Percentiles rank a stretch among this genome's conserved stretches.
Evolutionary conservation across 495 filamentous ascomycete genomes (phyloP).

Genomic region (Cudoniella acicularis): DNA sequence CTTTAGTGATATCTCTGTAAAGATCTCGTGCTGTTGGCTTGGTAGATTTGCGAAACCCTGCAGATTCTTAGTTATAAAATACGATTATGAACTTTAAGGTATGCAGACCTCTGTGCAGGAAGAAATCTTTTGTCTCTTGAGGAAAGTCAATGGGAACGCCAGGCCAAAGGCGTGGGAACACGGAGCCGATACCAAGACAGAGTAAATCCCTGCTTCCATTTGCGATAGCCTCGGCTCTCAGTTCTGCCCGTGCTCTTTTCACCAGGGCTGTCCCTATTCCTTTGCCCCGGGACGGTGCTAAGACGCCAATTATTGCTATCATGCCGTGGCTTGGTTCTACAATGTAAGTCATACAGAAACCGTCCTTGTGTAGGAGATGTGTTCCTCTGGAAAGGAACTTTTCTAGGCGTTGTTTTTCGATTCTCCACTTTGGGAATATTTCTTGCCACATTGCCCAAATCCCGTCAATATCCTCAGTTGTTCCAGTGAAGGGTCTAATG

Average conservation of each 20-base stretch:
- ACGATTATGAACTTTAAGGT: too few species aligned
- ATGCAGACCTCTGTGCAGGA: constrained; percentile 44
- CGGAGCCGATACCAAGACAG: constrained; percentile 33
- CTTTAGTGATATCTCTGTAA: constrained; percentile 38
- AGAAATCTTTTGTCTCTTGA: constrained; percentile 36
- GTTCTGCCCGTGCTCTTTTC: constrained; percentile 25
- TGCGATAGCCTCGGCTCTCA: constrained; percentile 26
- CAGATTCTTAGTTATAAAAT: too few species aligned
- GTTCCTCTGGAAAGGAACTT: constrained; percentile 27
- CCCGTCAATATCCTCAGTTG: constrained; percentile 30
- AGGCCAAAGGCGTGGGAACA: constrained; percentile 48
- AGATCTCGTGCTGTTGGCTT: constrained; percentile 35
- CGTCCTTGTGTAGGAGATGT: constrained; percentile 41
- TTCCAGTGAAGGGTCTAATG: constrained; percentile 21
- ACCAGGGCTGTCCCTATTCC: constrained; percentile 44
- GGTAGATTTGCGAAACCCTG: constrained; percentile 19
- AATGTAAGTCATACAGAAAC: constrained; percentile 42
- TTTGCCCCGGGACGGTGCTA: constrained; percentile 33
- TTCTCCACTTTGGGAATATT: constrained; percentile 39
- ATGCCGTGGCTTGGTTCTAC: constrained; percentile 22
- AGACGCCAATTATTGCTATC: constrained; percentile 35
- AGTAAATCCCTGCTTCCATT: constrained; percentile 25
- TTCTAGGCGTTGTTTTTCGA: constrained; percentile 29
- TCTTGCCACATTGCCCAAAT: constrained; percentile 35
- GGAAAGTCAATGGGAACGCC: constrained; percentile 41